phyloP scores from a whole-genome alignment of 1,284 basidiomycete genomes.

The Microbotryomycetes sp. region DNA sequence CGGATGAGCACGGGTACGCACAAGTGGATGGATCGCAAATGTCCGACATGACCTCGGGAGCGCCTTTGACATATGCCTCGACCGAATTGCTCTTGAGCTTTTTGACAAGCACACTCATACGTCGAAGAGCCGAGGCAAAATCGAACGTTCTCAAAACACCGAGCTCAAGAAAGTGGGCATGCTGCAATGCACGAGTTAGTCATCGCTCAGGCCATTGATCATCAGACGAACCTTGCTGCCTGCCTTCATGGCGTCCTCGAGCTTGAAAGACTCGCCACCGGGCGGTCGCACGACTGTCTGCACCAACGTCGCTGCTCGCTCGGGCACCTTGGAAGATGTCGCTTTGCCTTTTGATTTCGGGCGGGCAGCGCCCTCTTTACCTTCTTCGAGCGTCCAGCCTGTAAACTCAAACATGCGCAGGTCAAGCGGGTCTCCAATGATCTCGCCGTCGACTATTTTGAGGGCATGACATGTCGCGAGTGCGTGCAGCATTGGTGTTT shows the following conservation, averaged over 20 bases:
- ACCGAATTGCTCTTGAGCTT: conserved; percentile 86
- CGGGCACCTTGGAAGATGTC: conserved; percentile 43
- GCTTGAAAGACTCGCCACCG: conserved; percentile 74
- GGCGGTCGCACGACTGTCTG: conserved; percentile 95
- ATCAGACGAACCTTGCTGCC: conserved; percentile 54
- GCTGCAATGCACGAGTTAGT: conserved; percentile 46
- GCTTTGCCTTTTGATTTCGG: conserved; percentile 6
- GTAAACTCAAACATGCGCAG: conserved; percentile 87
- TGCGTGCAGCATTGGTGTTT: conserved; percentile 81
- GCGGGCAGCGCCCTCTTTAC: conserved; percentile 39
- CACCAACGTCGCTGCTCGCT: conserved; percentile 81
- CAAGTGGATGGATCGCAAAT: conserved; percentile 85
- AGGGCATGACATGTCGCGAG: conserved; percentile 94
- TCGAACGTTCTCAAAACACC: conserved; percentile 96
- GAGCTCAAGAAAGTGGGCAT: conserved; percentile 89
- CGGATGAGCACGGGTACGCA: conserved; percentile 49
- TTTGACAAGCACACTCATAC: conserved; percentile 98
- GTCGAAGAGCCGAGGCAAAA: conserved; percentile 82
- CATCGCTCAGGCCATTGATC: background rate
- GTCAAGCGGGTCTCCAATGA: conserved; percentile 93
- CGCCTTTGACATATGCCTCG: conserved; percentile 98
- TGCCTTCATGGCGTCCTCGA: conserved; percentile 86
- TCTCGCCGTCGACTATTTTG: conserved; percentile 80
- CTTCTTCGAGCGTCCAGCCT: conserved; percentile 92
- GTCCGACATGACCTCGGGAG: conserved; percentile 93